Evolutionary conservation across 1,284 basidiomycete genomes (phyloP).

Genomic region (Hymenochaete sp.): DNA sequence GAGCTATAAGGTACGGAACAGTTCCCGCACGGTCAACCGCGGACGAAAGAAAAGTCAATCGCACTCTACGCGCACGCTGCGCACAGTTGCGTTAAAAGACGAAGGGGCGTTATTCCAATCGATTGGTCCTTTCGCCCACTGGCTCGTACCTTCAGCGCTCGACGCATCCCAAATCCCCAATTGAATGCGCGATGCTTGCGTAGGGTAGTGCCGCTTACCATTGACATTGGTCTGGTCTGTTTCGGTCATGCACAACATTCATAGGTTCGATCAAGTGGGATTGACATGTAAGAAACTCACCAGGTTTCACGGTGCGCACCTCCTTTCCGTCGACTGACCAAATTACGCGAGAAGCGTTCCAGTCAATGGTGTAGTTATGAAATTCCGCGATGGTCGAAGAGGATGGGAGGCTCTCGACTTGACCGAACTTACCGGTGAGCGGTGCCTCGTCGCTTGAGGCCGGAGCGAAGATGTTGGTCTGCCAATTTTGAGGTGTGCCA

Average conservation of each 20-base stretch:
- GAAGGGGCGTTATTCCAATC: conserved; percentile 32
- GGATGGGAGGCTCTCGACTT: conserved; percentile 24
- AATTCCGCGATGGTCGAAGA: conserved; percentile 21
- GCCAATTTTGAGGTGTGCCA: conserved; percentile 33
- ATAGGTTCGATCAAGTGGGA: too few relatives aligned
- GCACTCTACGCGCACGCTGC: conserved; percentile 36
- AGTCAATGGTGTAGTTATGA: conserved; percentile 38
- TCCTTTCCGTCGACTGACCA: conserved; percentile 36
- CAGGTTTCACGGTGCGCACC: conserved; percentile 31
- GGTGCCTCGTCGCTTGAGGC: conserved; percentile 28
- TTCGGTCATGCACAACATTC: too few relatives aligned
- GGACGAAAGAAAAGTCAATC: neutral
- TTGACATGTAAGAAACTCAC: conserved; percentile 29
- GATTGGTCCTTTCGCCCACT: conserved; percentile 40
- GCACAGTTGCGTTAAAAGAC: conserved; percentile 31
- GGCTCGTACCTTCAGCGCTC: conserved; percentile 34
- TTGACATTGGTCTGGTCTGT: conserved; percentile 32
- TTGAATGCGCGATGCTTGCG: conserved; percentile 30
- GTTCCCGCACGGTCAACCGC: neutral
- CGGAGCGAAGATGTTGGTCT: conserved; percentile 38
- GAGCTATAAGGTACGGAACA: too few relatives aligned
- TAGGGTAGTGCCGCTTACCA: conserved; percentile 32
- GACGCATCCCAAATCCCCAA: conserved; percentile 45
- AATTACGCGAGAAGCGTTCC: conserved; percentile 32
- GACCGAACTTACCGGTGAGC: conserved; percentile 33